These are phyloP conservation scores for Phytophthora hybrid DNA, from an alignment of 352 stramenopile genomes.

Conservation along the genomic window DNA sequence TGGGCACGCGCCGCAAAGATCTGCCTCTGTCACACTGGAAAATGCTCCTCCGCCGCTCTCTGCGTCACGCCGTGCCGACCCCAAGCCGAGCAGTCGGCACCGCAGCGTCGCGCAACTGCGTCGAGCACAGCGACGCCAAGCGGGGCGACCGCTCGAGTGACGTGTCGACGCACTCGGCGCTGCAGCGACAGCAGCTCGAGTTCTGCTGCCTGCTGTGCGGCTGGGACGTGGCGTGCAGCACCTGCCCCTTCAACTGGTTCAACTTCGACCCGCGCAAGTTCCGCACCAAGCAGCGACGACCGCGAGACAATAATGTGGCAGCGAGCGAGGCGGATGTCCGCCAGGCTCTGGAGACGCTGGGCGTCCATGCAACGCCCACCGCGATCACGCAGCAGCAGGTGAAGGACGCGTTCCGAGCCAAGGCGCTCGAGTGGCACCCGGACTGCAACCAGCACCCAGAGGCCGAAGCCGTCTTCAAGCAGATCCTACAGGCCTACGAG, in stretches of 20 bases:
- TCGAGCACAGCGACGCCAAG: neutral
- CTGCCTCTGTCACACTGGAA: neutral
- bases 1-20: neutral
- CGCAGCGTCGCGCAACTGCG: neutral
- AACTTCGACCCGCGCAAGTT: slow-evolving; percentile 64
- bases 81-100: neutral
- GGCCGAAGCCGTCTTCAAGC: slow-evolving; percentile 86
- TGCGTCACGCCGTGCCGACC: neutral
- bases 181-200: slow-evolving; percentile 63
- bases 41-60: neutral
- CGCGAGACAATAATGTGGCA: neutral
- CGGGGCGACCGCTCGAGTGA: too few species aligned
- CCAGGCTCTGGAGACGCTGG: slow-evolving; percentile 37
- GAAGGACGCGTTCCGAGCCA: slow-evolving; percentile 67
- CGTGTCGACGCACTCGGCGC: slow-evolving; percentile 31
- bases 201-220: slow-evolving; percentile 79
- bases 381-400: slow-evolving; percentile 27
- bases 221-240: slow-evolving; percentile 65
- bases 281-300: slow-evolving; percentile 5
- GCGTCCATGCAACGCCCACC: slow-evolving; percentile 8
- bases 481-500: slow-evolving; percentile 91
- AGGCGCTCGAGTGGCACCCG: slow-evolving; percentile 92
- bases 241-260: slow-evolving; percentile 77
- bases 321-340: slow-evolving; percentile 20
- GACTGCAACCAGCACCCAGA: slow-evolving; percentile 90